phyloP scores from a whole-genome alignment of 495 filamentous ascomycete genomes.

The Chaetomium tenue region DNA sequence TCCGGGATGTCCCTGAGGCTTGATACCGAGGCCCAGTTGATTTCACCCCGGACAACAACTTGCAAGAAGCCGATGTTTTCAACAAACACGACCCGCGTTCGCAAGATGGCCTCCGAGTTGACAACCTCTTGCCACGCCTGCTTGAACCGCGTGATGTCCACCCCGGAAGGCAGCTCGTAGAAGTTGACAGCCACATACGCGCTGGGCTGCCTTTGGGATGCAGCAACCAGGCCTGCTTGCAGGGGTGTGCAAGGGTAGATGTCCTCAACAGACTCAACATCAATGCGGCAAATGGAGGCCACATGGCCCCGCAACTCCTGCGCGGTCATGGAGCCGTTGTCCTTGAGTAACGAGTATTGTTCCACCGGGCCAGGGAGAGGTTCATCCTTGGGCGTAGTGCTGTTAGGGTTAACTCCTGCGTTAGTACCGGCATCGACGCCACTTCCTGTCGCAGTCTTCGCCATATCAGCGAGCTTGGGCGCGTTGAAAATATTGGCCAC shows the following conservation, averaged over 20 bases:
- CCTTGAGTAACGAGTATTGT: conserved; percentile 22
- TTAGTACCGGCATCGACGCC: neutral
- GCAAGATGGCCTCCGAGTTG: conserved; percentile 50
- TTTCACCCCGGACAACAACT: conserved; percentile 23
- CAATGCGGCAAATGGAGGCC: conserved; percentile 27
- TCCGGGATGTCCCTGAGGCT: conserved; percentile 11
- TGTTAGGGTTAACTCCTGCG: neutral
- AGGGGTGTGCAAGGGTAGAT: conserved; percentile 51
- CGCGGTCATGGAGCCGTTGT: neutral
- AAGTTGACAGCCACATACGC: conserved; percentile 35
- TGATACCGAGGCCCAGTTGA: conserved; percentile 19
- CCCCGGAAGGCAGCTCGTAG: conserved; percentile 45
- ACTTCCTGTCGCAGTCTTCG: conserved; percentile 22
- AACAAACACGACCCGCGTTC: conserved; percentile 35
- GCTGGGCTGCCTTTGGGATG: conserved; percentile 8
- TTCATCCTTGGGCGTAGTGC: neutral
- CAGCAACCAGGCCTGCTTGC: conserved; percentile 58
- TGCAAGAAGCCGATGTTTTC: conserved; percentile 25
- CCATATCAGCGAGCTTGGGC: conserved; percentile 50
- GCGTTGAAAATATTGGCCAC: conserved; percentile 53
- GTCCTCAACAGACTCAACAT: conserved; percentile 30
- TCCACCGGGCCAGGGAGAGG: neutral
- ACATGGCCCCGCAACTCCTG: conserved; percentile 16
- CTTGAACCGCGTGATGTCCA: conserved; percentile 53
- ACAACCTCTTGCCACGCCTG: conserved; percentile 56